These are phyloP conservation scores for Diaporthe vexans DNA, from an alignment of 2,329 filamentous ascomycete genomes.

Conservation along the genomic window DNA sequence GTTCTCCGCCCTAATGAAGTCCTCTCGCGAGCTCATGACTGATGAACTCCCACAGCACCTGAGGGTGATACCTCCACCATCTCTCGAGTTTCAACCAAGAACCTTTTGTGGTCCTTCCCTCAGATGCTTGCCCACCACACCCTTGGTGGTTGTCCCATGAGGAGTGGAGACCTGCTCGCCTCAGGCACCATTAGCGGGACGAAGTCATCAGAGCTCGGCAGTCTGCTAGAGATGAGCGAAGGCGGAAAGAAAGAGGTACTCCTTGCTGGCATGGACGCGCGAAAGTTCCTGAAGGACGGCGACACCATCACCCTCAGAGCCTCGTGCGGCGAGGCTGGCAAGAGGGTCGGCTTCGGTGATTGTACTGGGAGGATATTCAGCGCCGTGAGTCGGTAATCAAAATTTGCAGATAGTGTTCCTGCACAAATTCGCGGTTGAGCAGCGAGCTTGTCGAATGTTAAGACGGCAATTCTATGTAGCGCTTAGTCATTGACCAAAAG, in stretches of 20 bases:
- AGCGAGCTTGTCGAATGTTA: too few relatives aligned
- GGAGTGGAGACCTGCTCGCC: slow-evolving; percentile 80
- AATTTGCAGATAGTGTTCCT: too few relatives aligned
- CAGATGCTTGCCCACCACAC: slow-evolving; percentile 88
- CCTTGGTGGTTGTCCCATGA: slow-evolving; percentile 81
- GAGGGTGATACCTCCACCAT: slow-evolving; percentile 69
- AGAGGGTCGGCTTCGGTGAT: slow-evolving; percentile 60
- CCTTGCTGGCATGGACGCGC: slow-evolving; percentile 55
- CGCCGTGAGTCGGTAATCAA: slow-evolving; percentile 1
- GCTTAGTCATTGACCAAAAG: too few relatives aligned
- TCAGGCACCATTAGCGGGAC: slow-evolving; percentile 79
- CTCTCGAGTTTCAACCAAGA: slow-evolving; percentile 70
- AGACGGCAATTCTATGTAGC: too few relatives aligned
- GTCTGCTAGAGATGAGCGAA: slow-evolving; percentile 61
- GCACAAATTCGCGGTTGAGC: too few relatives aligned
- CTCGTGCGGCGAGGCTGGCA: slow-evolving; percentile 51
- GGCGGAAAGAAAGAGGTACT: slow-evolving; percentile 60
- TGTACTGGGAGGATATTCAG: slow-evolving; percentile 54
- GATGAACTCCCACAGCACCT: slow-evolving; percentile 46
- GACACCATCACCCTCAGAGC: slow-evolving; percentile 60
- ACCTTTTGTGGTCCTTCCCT: slow-evolving; percentile 85
- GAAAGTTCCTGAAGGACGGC: slow-evolving; percentile 61
- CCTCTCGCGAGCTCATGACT: not conserved
- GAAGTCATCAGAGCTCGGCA: slow-evolving; percentile 54
- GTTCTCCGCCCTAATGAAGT: slow-evolving; percentile 45